Conservation (phyloP, 2,329 filamentous ascomycete genomes). For the Periconia macrospinosa region DNA sequence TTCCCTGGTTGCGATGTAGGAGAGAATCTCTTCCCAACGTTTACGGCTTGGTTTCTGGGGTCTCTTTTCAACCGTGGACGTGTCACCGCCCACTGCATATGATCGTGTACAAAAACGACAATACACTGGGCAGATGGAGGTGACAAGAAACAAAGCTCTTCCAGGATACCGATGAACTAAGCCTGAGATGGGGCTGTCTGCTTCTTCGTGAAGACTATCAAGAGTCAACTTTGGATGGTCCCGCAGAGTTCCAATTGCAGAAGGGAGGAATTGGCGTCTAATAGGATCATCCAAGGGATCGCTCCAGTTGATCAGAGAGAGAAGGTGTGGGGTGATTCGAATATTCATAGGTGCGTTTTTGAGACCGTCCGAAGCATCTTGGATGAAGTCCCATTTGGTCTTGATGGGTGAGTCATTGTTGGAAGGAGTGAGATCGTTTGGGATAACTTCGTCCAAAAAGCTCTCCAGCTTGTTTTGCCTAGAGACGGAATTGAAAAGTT, state of each 20-base stretch:
- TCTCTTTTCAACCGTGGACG: constrained; percentile 30
- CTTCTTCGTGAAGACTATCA: constrained; percentile 62
- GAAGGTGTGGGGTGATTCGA: constrained; percentile 62
- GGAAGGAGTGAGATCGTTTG: constrained; percentile 50
- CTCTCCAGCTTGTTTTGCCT: constrained; percentile 41
- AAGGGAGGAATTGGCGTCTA: constrained; percentile 62
- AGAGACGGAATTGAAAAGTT: constrained; percentile 30
- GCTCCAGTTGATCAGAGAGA: constrained; percentile 62
- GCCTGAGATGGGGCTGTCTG: constrained; percentile 58
- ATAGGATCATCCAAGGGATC: constrained; percentile 63
- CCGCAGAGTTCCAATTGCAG: constrained; percentile 55
- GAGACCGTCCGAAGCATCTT: constrained; percentile 58
- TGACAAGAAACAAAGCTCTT: constrained; percentile 63
- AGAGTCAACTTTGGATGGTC: constrained; percentile 59
- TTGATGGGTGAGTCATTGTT: constrained; percentile 40
- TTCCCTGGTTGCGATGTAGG: constrained; percentile 57
- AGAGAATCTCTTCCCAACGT: constrained; percentile 60
- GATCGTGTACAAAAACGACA: constrained; percentile 66
- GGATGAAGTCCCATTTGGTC: constrained; percentile 57
- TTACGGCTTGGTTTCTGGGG: constrained; percentile 44
- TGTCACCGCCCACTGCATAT: constrained; percentile 60
- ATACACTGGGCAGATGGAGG: constrained; percentile 64
- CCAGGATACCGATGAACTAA: constrained; percentile 67
- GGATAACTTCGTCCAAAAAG: constrained; percentile 56
- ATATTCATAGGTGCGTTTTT: constrained; percentile 61